Base-by-base conservation (phyloP, 345 rosid species). In the Aegle marmelos region DNA sequence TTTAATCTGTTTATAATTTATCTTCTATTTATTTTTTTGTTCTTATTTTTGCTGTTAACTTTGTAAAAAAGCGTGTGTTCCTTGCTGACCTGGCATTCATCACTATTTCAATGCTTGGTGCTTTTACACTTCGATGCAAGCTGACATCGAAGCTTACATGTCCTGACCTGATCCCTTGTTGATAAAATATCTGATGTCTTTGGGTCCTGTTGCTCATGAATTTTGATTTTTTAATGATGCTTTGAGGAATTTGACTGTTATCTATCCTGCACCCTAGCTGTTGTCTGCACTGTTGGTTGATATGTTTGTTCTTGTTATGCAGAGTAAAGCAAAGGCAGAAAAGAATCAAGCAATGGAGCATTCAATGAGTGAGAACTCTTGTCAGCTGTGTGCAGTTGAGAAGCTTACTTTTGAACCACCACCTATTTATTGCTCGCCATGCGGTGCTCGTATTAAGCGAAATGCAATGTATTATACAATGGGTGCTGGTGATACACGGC, bases 351-450 rank as follows among this genome's bases (percentile, higher is more conserved):
- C 98, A 62, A 89, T 97, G 99, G 98, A 91, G 90, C 93, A 90
- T 75, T 66, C 88, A n/a, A 94, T 96, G 97, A 97, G 92, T 87
- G 99, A 94, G 85, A 97, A 97, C 83, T 94, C 97, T 70, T 97
- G 99, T 86, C 98, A 94, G 84, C 82, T 97, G 79, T 97, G 99
- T 89, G 99, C 98, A 45, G 98, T 97, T 80, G 99, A 97, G 87
- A 91, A 88, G 87, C 99, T 97, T 82, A 87, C 98, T 78, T 97
- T 97, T 83, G 99, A 97, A 84, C 99, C 99, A 36, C 98, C 98
- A 66, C 99, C 99, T 61, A 88, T 93, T 73, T 97, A 97, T 78
- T 97, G 99, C 86, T 82, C 98, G 3, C 93, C 91, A 36, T 97
- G 99, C 81, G 99, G 99, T 81, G 95, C 89, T 76, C 97, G 99